phyloP scores from a whole-genome alignment of 495 filamentous ascomycete species.

The Pyrenula aspistea region DNA sequence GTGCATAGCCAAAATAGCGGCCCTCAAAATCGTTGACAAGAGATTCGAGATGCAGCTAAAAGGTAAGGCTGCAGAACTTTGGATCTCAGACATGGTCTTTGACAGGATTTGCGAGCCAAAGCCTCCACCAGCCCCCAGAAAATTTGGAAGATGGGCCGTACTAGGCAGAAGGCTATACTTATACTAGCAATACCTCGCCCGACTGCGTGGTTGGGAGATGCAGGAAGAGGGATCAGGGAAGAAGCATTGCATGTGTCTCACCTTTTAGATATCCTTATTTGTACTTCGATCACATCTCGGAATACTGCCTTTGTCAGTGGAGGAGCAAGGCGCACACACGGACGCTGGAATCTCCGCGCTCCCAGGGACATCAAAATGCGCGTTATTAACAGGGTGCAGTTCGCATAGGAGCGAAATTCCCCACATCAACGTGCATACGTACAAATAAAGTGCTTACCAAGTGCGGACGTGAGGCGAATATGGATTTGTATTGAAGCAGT shows the following conservation, averaged over 20 bases:
- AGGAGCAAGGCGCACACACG: neutral
- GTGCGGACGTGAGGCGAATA: neutral
- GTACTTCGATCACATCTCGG: neutral
- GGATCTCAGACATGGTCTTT: neutral
- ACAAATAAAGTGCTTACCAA: neutral
- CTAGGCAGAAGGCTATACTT: neutral
- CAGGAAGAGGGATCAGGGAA: neutral
- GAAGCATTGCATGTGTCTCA: neutral
- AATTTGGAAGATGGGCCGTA: neutral
- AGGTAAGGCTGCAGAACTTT: neutral
- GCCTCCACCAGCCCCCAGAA: neutral
- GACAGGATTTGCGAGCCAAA: neutral
- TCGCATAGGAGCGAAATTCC: neutral
- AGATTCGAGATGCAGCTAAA: too few species aligned
- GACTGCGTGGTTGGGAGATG: too few species aligned
- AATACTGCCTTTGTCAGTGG: neutral
- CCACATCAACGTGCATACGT: neutral
- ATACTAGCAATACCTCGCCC: neutral
- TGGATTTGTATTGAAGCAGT: neutral
- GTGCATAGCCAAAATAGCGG: too few species aligned
- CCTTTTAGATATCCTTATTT: neutral
- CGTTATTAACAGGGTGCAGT: neutral
- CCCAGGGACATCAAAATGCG: neutral
- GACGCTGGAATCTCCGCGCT: neutral
- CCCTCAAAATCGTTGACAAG: too few species aligned